A percentile compares a stretch with the other conserved stretches of the same genome.
These are phyloP conservation scores for Diaporthe capsici DNA, from an alignment of 2,329 filamentous ascomycete genomes.

Conservation along the genomic window DNA sequence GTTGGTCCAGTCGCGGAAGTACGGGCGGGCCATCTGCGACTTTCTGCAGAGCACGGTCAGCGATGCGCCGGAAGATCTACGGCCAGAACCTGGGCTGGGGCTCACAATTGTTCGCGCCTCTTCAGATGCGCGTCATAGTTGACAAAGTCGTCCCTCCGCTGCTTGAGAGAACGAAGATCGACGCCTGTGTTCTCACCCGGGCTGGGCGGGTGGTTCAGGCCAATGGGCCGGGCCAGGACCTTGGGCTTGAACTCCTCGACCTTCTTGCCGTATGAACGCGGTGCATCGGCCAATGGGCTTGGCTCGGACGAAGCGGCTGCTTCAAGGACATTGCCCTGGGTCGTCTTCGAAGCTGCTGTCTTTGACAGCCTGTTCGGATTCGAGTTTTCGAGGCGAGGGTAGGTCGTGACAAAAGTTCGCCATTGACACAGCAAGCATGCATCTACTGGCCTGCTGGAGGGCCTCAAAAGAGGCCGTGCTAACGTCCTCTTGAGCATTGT, in stretches of 20 bases:
- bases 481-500: conserved; percentile 37
- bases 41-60: conserved; percentile 63
- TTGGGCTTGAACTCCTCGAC: conserved; percentile 70
- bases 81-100: not conserved
- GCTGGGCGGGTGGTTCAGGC: conserved; percentile 80
- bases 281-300: conserved; percentile 68
- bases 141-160: conserved; percentile 85
- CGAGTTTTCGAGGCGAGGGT: conserved; percentile 48
- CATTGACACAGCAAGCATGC: conserved; percentile 67
- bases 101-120: conserved; percentile 81
- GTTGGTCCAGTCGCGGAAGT: conserved; percentile 96
- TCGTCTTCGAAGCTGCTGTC: conserved; percentile 41
- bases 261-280: conserved; percentile 71
- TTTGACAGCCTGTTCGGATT: conserved; percentile 38
- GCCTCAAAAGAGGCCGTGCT: conserved; percentile 9
- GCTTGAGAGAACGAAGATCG: conserved; percentile 74
- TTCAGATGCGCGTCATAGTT: conserved; percentile 88
- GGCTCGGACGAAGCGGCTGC: conserved; percentile 44
- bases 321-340: conserved; percentile 41
- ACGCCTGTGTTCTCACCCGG: conserved; percentile 86
- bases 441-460: conserved; percentile 42
- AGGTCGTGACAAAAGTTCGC: conserved; percentile 63
- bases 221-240: conserved; percentile 81
- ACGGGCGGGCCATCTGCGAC: conserved; percentile 84
- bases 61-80: not conserved